Evolutionary conservation across 495 filamentous ascomycete genomes (phyloP), one percentile per base, ranked within the genome.

Genomic region (Clohesyomyces aquaticus): DNA sequence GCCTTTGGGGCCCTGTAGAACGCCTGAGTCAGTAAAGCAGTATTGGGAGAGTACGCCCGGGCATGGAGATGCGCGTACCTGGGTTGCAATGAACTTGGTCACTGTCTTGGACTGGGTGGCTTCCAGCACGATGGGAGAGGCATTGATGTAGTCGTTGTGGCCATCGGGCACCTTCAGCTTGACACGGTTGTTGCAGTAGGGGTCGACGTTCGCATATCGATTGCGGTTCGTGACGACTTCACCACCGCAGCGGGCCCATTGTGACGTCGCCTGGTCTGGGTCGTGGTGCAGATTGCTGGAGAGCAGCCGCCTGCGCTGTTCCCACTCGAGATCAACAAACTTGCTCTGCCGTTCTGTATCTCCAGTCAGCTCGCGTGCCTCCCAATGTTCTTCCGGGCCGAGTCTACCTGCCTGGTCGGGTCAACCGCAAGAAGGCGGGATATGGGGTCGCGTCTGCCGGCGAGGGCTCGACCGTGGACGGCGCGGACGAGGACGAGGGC

Each of bases 81-180:
- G 87, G 48, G 79, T 92, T 55, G 81, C 87, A 68, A 91, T 90
- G 70, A 87, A 91, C 46, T 75, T 81, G 58, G 80, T 78, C 51
- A 80, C 73, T 42, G 77, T 73, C 38, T 75, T 69, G 16, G 83
- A 81, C 10, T 78, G 75, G 8, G 84, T 81, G 58, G 84, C 83
- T 35, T 75, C 77, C 26, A 97, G 78, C 4, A 80, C 70, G 47
- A 99, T 95, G 19, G 92, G 91, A 8, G 91, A 96, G 19, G 94
- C 94, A 73, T 99, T 99, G 79, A 98, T 95, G 76, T 98, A 99
- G 74, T 97, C 90, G 66, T 86, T 85, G 58, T 87, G 77, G 14
- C 88, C 91, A 27, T 87, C 83, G 11, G 90, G 88, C 1, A 98
- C 94, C 32, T 83, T 82, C 22, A 99, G 84, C 70, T 87, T 88